Conservation (phyloP, 495 filamentous ascomycete species). For the Tetracladium setigerum region DNA sequence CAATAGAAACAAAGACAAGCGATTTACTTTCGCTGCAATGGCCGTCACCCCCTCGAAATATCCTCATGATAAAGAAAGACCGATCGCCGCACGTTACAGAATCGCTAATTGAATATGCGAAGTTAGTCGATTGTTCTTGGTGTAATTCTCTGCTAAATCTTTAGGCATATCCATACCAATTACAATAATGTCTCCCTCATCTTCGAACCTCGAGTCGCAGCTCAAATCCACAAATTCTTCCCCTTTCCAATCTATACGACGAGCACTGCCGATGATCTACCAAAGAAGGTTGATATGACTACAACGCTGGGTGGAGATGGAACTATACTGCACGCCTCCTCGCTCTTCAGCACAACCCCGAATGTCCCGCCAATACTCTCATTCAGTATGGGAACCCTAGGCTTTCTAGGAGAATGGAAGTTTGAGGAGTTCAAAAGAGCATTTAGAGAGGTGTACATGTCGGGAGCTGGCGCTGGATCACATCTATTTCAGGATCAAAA, state of each 20-base stretch:
- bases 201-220: constrained; percentile 70
- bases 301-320: constrained; percentile 92
- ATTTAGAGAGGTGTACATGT: constrained; percentile 91
- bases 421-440: constrained; percentile 85
- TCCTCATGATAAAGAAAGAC: constrained; percentile 84
- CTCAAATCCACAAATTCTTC: constrained; percentile 63
- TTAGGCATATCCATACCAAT: constrained; percentile 64
- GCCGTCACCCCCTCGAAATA: constrained; percentile 81
- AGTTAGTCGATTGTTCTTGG: constrained; percentile 28
- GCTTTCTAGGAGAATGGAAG: constrained; percentile 95
- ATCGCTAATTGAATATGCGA: constrained; percentile 70
- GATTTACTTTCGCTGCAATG: constrained; percentile 75
- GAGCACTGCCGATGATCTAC: constrained; percentile 26
- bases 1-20: constrained; percentile 16
- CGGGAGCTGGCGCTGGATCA: constrained; percentile 47
- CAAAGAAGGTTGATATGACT: constrained; percentile 74
- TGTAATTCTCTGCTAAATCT: constrained; percentile 6
- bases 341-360: constrained; percentile 75
- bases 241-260: constrained; percentile 71
- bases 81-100: constrained; percentile 60
- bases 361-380: constrained; percentile 86
- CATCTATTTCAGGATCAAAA: constrained; percentile 19
- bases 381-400: constrained; percentile 94
- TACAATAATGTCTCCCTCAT: constrained; percentile 79
- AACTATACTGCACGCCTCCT: constrained; percentile 86